These are phyloP conservation scores for Chlamydomonas reinhardtii DNA, from an alignment of 163 green algal species.

Conservation along the genomic window DNA sequence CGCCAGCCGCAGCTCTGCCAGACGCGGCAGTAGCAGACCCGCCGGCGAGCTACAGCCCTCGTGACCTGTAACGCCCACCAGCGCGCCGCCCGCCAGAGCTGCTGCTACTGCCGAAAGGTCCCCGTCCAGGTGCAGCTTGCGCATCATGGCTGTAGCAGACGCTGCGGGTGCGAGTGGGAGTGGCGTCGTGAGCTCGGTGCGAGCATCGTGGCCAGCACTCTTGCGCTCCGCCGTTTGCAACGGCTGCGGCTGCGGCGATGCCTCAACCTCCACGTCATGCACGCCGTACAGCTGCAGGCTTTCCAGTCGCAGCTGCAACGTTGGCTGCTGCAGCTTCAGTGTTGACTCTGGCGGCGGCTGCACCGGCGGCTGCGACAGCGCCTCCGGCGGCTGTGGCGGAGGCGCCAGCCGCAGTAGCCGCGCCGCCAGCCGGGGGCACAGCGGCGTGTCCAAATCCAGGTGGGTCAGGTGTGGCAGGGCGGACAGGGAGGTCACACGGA, in stretches of 20 bases:
- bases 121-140: neutral
- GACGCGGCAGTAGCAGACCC: neutral
- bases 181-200: no score
- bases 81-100: neutral
- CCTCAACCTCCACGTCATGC: no score
- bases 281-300: neutral
- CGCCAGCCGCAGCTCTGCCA: slow-evolving; percentile 47
- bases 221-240: no score
- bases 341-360: no score
- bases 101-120: neutral
- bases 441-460: slow-evolving; percentile 11
- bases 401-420: neutral
- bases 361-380: neutral
- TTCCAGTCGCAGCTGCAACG: neutral
- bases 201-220: no score
- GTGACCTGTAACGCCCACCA: neutral
- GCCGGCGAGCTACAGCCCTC: neutral
- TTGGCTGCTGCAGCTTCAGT: no score
- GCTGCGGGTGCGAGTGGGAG: neutral
- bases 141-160: neutral
- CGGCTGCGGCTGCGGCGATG: no score
- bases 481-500: neutral
- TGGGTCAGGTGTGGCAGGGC: neutral
- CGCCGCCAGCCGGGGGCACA: neutral
- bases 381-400: neutral